These are phyloP conservation scores for Guadua angustifolia DNA, from an alignment of 176 grass and related monocot species.

Conservation along the genomic window DNA sequence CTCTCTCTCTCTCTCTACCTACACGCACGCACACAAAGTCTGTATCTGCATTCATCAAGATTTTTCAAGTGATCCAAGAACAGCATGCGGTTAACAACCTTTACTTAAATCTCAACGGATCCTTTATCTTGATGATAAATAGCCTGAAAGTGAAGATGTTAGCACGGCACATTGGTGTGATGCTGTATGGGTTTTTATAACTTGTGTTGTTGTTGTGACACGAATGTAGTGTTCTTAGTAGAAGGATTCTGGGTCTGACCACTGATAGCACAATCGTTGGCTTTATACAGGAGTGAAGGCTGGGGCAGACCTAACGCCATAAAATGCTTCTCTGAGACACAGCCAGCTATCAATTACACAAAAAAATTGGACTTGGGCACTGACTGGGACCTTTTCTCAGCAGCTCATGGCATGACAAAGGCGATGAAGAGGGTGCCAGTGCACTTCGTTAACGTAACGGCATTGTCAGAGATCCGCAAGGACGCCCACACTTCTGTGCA, in stretches of 20 bases:
- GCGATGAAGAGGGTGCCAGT: slow-evolving; percentile 69
- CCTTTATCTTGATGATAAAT: not conserved
- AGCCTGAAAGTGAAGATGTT: not conserved
- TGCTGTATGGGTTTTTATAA: not conserved
- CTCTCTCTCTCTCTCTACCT: not conserved
- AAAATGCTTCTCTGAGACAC: slow-evolving; percentile 88
- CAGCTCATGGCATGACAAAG: slow-evolving; percentile 54
- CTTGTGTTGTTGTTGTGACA: not conserved
- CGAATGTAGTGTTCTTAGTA: slow-evolving; percentile 17
- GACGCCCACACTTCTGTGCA: slow-evolving; percentile 90
- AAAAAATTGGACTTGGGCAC: slow-evolving; percentile 72
- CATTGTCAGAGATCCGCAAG: slow-evolving; percentile 85
- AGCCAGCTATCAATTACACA: slow-evolving; percentile 64
- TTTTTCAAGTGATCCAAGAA: not conserved
- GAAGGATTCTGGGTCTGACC: not conserved
- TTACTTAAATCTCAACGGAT: not conserved
- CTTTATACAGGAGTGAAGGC: slow-evolving; percentile 63
- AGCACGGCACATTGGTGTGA: too few species aligned
- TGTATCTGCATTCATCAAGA: not conserved
- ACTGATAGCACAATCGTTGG: slow-evolving; percentile 2
- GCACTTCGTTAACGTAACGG: slow-evolving; percentile 85
- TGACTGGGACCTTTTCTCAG: slow-evolving; percentile 74
- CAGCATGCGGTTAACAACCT: not conserved
- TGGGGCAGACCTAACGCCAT: slow-evolving; percentile 82
- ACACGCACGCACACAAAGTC: not conserved